A percentile compares a stretch with the other conserved stretches of the same genome.
phyloP scores from a whole-genome alignment of 768 basidiomycete species.

The Phaeotremella fagi region DNA sequence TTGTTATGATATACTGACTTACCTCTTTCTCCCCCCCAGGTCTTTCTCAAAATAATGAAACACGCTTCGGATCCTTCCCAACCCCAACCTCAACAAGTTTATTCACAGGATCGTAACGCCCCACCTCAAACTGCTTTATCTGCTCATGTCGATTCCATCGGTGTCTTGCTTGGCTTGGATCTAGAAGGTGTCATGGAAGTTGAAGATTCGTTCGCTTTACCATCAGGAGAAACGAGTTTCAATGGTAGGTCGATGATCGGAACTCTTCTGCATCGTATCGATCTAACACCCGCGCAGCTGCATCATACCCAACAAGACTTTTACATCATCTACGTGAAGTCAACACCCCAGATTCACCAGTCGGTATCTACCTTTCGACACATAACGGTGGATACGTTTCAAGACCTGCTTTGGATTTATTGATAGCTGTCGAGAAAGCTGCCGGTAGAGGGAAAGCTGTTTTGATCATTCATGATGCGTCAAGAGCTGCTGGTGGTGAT shows the following conservation, averaged over 20 bases:
- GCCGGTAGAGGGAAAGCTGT: constrained; percentile 41
- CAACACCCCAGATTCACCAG: constrained; percentile 80
- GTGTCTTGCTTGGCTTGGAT: constrained; percentile 84
- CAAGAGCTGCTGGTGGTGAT: constrained; percentile 58
- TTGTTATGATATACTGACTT: no score
- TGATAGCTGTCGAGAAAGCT: constrained; percentile 39
- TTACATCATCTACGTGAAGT: constrained; percentile 73
- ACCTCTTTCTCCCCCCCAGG: no score
- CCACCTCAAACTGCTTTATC: constrained; percentile 35
- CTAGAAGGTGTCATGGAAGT: constrained; percentile 85
- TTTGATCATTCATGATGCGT: constrained; percentile 43
- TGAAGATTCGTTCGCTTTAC: constrained; percentile 47
- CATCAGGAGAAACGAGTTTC: constrained; percentile 34
- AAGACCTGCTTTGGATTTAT: constrained; percentile 34
- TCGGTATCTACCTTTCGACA: constrained; percentile 91
- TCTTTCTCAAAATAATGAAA: constrained; percentile 88
- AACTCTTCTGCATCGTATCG: no score
- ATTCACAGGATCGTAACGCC: constrained; percentile 35
- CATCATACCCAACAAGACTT: constrained; percentile 78
- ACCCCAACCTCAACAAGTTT: constrained; percentile 20
- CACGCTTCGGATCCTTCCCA: constrained; percentile 77
- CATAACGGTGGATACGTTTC: constrained; percentile 51
- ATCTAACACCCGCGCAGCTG: constrained; percentile 52
- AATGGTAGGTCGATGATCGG: constrained; percentile 29
- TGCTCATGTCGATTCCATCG: constrained; percentile 57